Evolutionary conservation across 1,284 basidiomycete species (phyloP).

Genomic region (Stygiomarasmius scandens): DNA sequence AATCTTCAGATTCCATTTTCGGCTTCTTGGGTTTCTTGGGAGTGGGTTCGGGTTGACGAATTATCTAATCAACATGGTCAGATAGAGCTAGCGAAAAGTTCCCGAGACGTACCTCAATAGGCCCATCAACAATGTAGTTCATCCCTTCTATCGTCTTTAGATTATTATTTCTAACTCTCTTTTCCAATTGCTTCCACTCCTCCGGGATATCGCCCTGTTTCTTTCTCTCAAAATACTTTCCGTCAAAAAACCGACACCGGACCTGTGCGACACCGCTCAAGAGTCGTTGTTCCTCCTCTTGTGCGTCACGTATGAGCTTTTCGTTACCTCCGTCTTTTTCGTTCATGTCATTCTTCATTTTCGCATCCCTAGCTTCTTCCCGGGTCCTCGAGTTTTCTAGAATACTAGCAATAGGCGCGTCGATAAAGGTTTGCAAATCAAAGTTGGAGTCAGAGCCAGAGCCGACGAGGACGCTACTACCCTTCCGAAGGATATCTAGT

Average conservation of each 20-base stretch:
- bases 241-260: conserved; percentile 60
- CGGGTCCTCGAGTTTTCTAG: conserved; percentile 43
- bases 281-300: conserved; percentile 56
- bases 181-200: conserved; percentile 50
- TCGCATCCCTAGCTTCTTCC: conserved; percentile 42
- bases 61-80: too few relatives aligned
- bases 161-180: conserved; percentile 40
- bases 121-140: conserved; percentile 40
- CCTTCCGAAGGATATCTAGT: conserved; percentile 56
- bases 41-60: conserved; percentile 2
- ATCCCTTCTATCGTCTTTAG: conserved; percentile 49
- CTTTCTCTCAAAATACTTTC: conserved; percentile 43
- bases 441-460: conserved; percentile 41
- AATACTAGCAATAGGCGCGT: conserved; percentile 44
- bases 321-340: conserved; percentile 28
- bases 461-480: conserved; percentile 51
- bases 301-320: conserved; percentile 44
- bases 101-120: conserved; percentile 34
- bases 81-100: too few relatives aligned
- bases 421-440: conserved; percentile 43
- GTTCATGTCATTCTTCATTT: conserved; percentile 44
- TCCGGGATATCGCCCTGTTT: conserved; percentile 38
- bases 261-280: conserved; percentile 60
- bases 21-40: conserved; percentile 32
- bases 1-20: conserved; percentile 53